A percentile compares a stretch with the other conserved stretches of the same genome.
phyloP scores from a whole-genome alignment of 179 eudicot species.

The Dionaea muscipula region DNA sequence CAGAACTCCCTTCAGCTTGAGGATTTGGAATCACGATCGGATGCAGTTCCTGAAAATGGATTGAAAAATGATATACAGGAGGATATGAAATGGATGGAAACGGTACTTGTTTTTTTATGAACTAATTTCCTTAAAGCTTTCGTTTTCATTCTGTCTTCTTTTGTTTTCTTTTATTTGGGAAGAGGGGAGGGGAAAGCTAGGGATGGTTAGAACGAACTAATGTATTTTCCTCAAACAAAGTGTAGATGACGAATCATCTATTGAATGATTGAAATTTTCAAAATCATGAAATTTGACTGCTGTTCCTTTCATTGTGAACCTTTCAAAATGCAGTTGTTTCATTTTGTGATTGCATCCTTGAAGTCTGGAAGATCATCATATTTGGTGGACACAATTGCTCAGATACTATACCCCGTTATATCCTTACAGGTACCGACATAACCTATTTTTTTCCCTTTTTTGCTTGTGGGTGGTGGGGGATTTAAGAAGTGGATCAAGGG shows the following conservation, averaged over 20 bases:
- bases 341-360: slow-evolving; percentile 76
- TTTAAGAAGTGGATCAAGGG: background rate
- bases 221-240: too few relatives aligned
- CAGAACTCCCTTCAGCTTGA: slow-evolving; percentile 48
- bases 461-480: background rate
- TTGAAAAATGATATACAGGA: slow-evolving; percentile 43
- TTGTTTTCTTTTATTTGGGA: background rate
- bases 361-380: slow-evolving; percentile 87
- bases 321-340: slow-evolving; percentile 56
- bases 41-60: slow-evolving; percentile 32
- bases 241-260: background rate
- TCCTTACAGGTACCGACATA: slow-evolving; percentile 61
- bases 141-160: background rate
- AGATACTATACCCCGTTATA: slow-evolving; percentile 77
- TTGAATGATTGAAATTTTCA: slow-evolving; percentile 1
- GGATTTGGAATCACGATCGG: slow-evolving; percentile 33
- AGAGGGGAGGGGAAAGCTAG: too few relatives aligned
- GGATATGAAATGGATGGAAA: slow-evolving; percentile 98
- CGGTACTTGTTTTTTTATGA: slow-evolving; percentile 41
- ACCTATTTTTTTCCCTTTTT: slow-evolving; percentile 7
- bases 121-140: background rate
- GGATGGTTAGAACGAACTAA: too few relatives aligned
- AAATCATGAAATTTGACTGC: slow-evolving; percentile 1
- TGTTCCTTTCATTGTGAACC: slow-evolving; percentile 7
- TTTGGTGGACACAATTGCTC: slow-evolving; percentile 67